These are phyloP conservation scores for Omphalotus guepiniiformis DNA, from an alignment of 768 basidiomycete genomes.

Conservation along the genomic window DNA sequence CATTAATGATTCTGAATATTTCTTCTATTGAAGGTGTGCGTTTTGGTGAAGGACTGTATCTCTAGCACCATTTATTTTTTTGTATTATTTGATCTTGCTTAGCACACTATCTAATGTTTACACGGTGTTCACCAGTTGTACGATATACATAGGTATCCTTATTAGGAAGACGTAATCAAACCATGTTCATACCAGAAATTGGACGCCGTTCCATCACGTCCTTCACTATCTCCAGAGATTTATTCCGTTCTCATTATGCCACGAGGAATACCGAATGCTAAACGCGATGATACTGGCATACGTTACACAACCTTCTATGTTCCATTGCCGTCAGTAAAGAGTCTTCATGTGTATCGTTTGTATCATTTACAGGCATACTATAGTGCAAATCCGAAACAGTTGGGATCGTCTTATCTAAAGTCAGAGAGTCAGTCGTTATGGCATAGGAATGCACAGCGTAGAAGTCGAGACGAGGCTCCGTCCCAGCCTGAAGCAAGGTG, in stretches of 20 bases:
- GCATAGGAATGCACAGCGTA: conserved; percentile 60
- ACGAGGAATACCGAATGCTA: conserved; percentile 76
- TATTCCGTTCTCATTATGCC: too few relatives aligned
- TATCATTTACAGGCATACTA: not conserved
- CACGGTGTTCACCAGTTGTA: too few relatives aligned
- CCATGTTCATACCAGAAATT: not conserved
- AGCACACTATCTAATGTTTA: too few relatives aligned
- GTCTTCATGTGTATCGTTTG: conserved; percentile 14
- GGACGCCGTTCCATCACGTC: too few relatives aligned
- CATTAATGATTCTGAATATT: not conserved
- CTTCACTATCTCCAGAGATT: too few relatives aligned
- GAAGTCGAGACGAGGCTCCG: conserved; percentile 45
- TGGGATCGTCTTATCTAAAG: conserved; percentile 74
- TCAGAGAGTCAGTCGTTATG: conserved; percentile 70
- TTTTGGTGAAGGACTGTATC: conserved; percentile 55
- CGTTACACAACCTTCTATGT: conserved; percentile 80
- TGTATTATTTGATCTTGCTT: not conserved
- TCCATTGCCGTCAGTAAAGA: conserved; percentile 56
- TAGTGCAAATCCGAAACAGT: conserved; percentile 79
- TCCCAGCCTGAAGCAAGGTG: conserved; percentile 46
- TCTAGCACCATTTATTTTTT: not conserved
- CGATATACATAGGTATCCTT: too few relatives aligned
- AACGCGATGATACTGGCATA: conserved; percentile 78
- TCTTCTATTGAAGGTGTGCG: conserved; percentile 47
- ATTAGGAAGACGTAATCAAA: not conserved